Evolutionary conservation across 2,329 filamentous ascomycete genomes (phyloP), one percentile per base, ranked within the genome.

Genomic region (Talaromyces sp.): DNA sequence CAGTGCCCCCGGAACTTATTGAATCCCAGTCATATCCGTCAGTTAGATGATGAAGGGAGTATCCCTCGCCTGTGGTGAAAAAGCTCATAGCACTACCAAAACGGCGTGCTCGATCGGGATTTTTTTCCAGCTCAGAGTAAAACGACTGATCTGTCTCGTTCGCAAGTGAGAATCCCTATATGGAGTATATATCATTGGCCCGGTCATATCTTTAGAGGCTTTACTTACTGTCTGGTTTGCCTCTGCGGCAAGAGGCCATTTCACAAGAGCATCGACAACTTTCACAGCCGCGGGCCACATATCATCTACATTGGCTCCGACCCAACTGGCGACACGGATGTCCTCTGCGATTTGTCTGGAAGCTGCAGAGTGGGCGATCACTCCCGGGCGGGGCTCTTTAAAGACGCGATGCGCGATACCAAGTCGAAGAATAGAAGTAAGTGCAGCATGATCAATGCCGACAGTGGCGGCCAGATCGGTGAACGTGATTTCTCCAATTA

Each of bases 321-420:
- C 22, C 57, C 63, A 64, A 25, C 37, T 35, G 6, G 63, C 63
- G 11, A 61, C n/a, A 13, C 27, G 37, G 3, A 35, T 22, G 35
- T 61, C 58, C 17, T 65, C 63, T 37, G 56, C 63, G 3, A 65
- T 61, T 19, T 47, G 37, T 45, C 49, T 52, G 15, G 63, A 65
- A 19, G 63, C 57, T 22, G 63, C 37, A n/a, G 63, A 65, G 22
- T 61, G 63, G 2, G 39, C 47, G 33, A 65, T 45, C 4, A 61
- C 25, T 1, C 57, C 57, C 3, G 57, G 57, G 1, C 39, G 49
- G 31, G 47, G 47, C 35, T 65, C 63, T 11, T 15, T 27, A 25
- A 65, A 65, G 7, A 61, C n/a, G n/a, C 63, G 63, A 10, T 61
- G 35, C 27, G 63, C 57, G 10, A 65, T 65, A 17, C 45, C 57